Conservation (phyloP, 257 asterid genomes). For the Nyctanthes arbortristis region DNA sequence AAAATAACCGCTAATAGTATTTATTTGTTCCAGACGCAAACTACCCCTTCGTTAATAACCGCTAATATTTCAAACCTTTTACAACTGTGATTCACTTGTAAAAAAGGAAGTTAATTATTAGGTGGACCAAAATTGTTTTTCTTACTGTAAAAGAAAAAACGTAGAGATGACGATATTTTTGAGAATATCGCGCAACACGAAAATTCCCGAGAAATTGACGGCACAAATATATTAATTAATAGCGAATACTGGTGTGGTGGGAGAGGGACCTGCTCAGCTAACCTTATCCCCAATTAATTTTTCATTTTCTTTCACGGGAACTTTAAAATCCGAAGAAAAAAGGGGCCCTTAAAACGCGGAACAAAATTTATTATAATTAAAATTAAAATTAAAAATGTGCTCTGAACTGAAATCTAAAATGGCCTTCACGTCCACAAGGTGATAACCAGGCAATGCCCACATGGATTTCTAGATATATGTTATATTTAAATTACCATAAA, state of each 20-base stretch:
- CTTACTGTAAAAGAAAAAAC: no score
- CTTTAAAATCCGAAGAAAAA: neutral
- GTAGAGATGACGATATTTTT: no score
- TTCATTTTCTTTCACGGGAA: neutral
- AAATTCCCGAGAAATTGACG: neutral
- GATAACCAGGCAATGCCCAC: conserved; percentile 14
- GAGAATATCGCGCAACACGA: no score
- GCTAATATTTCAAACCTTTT: no score
- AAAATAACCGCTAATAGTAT: no score
- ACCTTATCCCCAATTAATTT: conserved; percentile 25
- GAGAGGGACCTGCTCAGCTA: conserved; percentile 25
- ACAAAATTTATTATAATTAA: neutral
- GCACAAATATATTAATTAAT: neutral
- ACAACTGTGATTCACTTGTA: no score
- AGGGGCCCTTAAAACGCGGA: conserved; percentile 9
- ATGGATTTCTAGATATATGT: conserved; percentile 11
- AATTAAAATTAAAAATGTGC: neutral
- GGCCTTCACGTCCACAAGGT: conserved; percentile 41
- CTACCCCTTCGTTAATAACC: no score
- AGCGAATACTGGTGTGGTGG: neutral
- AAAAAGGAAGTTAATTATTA: no score
- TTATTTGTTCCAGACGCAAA: no score
- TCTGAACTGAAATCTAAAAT: conserved; percentile 29
- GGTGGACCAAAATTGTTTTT: no score
- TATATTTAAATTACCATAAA: neutral